Percentiles rank a stretch among this genome's conserved stretches.
These are phyloP conservation scores for Podospora pseudopauciseta DNA, from an alignment of 495 filamentous ascomycete species.

Conservation along the genomic window DNA sequence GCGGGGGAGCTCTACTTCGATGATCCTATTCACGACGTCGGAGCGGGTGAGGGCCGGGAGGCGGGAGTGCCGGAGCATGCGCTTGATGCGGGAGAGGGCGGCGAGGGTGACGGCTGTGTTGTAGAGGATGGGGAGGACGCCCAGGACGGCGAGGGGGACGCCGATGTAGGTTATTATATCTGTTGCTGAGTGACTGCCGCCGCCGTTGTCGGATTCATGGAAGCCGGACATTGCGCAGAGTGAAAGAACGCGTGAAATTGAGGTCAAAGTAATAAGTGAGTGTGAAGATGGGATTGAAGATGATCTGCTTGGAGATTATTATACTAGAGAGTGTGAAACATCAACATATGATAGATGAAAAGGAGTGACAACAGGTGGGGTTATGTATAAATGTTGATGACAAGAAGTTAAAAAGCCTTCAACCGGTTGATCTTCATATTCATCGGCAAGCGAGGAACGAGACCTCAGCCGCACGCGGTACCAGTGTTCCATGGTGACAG, in stretches of 20 bases:
- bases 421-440: not conserved
- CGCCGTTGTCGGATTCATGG: not conserved
- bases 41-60: slow-evolving; percentile 56
- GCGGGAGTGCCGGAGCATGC: slow-evolving; percentile 50
- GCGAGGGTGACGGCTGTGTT: slow-evolving; percentile 53
- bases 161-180: slow-evolving; percentile 55
- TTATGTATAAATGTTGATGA: not conserved
- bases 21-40: slow-evolving; percentile 60
- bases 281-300: not conserved
- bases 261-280: not conserved
- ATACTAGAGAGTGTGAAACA: not conserved
- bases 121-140: slow-evolving; percentile 66
- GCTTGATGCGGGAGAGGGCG: slow-evolving; percentile 54
- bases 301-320: not conserved
- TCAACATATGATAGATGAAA: not conserved
- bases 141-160: slow-evolving; percentile 61
- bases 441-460: not conserved
- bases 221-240: not conserved
- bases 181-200: slow-evolving; percentile 26
- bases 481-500: not conserved
- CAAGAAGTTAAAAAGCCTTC: not conserved
- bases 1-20: slow-evolving; percentile 63
- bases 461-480: not conserved
- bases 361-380: not conserved
- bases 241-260: not conserved